A percentile compares a stretch with the other conserved stretches of the same genome.
Conservation (phyloP, 2,329 filamentous ascomycete species). For the Cladophialophora bantiana region DNA sequence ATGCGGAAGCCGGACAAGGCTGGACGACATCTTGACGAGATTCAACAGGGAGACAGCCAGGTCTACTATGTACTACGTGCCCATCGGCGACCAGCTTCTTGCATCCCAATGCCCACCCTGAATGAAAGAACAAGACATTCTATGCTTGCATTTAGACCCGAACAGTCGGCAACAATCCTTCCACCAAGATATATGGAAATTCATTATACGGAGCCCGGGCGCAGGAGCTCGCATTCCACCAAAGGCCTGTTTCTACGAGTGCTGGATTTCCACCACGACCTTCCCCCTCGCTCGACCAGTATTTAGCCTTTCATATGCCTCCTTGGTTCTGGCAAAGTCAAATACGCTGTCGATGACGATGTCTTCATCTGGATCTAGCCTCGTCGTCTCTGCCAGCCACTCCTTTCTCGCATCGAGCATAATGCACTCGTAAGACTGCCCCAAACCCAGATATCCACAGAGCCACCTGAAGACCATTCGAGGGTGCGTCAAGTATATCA, state of each 20-base stretch:
- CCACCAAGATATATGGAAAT: background rate
- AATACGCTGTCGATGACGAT: conserved; percentile 65
- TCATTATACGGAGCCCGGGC: background rate
- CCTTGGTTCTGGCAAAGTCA: conserved; percentile 62
- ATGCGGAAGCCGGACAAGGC: background rate
- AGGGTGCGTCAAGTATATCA: conserved; percentile 38
- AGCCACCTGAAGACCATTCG: conserved; percentile 48
- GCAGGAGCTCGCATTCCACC: too few species aligned
- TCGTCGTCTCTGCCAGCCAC: conserved; percentile 58
- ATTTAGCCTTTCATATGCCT: conserved; percentile 66
- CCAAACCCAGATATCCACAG: conserved; percentile 59
- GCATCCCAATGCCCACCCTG: background rate
- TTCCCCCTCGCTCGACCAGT: conserved; percentile 65
- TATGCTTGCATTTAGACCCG: background rate
- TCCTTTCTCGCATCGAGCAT: conserved; percentile 50
- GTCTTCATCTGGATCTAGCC: conserved; percentile 65
- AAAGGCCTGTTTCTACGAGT: conserved; percentile 62
- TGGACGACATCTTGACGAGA: background rate
- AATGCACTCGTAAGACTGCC: conserved; percentile 48
- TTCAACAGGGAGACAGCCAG: background rate
- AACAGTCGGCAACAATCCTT: background rate
- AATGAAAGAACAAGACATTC: background rate
- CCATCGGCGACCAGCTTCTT: background rate
- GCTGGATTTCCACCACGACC: conserved; percentile 58
- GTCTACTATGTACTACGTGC: background rate